Conservation (phyloP, 495 filamentous ascomycete species). For the Penicillium coffeae region DNA sequence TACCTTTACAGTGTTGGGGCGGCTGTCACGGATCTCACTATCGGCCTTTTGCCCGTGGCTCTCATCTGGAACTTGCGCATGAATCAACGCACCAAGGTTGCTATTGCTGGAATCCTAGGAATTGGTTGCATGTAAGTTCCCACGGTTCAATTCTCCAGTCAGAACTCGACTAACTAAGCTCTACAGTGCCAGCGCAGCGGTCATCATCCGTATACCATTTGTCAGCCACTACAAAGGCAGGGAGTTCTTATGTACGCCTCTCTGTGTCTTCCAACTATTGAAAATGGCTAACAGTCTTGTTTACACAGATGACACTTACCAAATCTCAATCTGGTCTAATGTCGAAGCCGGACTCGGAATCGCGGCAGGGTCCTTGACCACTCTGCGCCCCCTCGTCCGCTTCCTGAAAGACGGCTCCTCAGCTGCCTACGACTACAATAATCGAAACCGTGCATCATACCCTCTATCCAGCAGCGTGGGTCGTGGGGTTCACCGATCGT, state of each 20-base stretch:
- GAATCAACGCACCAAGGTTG: conserved; percentile 24
- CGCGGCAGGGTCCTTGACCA: conserved; percentile 34
- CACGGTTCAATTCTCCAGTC: conserved; percentile 1
- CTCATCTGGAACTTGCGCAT: conserved; percentile 31
- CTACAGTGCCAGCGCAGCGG: conserved; percentile 29
- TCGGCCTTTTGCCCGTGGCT: conserved; percentile 30
- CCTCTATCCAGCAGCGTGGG: conserved; percentile 18
- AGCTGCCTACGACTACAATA: conserved; percentile 1
- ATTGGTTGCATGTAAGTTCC: conserved; percentile 31
- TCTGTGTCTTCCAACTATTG: neutral
- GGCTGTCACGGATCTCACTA: conserved; percentile 32
- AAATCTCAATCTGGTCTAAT: conserved; percentile 39
- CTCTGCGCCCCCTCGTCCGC: conserved; percentile 30
- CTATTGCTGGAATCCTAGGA: conserved; percentile 24
- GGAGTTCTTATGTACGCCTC: conserved; percentile 28
- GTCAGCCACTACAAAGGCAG: conserved; percentile 20
- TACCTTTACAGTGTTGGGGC: conserved; percentile 36
- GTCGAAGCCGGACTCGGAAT: conserved; percentile 39
- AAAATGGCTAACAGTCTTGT: neutral
- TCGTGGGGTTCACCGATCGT: conserved; percentile 7
- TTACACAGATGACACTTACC: conserved; percentile 26
- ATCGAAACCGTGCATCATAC: conserved; percentile 12
- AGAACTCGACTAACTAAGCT: conserved; percentile 3
- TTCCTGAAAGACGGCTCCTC: conserved; percentile 3
- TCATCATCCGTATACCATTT: conserved; percentile 36